A percentile compares a stretch with the other conserved stretches of the same genome.
Conservation (phyloP, 345 rosid species). For the Lagerstroemia speciosa region DNA sequence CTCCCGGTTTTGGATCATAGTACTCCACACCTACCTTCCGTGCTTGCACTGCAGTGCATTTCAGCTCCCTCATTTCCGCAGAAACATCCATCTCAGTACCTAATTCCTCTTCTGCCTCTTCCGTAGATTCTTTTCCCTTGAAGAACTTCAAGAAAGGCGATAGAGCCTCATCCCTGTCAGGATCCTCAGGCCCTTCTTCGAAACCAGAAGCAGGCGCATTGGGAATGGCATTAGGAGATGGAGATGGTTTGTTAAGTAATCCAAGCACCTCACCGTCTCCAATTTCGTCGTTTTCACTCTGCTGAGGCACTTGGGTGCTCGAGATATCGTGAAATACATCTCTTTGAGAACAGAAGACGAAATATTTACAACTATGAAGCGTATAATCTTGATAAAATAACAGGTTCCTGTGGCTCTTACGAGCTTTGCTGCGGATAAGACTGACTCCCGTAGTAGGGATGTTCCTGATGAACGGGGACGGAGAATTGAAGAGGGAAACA, state of each 20-base stretch:
- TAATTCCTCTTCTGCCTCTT: slow-evolving; percentile 16
- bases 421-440: background rate
- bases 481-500: background rate
- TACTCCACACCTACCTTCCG: slow-evolving; percentile 55
- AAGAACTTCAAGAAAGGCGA: slow-evolving; percentile 81
- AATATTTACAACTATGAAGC: background rate
- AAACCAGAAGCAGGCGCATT: slow-evolving; percentile 22
- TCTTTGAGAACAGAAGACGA: slow-evolving; percentile 1
- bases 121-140: slow-evolving; percentile 36
- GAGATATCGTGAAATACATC: slow-evolving; percentile 7
- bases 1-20: slow-evolving; percentile 75
- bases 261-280: slow-evolving; percentile 41
- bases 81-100: slow-evolving; percentile 17
- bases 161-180: slow-evolving; percentile 50
- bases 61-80: slow-evolving; percentile 9
- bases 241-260: slow-evolving; percentile 57
- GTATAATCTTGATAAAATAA: background rate
- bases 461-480: background rate
- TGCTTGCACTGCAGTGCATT: slow-evolving; percentile 17
- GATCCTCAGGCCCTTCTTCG: slow-evolving; percentile 19
- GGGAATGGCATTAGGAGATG: slow-evolving; percentile 24
- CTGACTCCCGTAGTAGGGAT: background rate
- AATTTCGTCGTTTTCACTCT: background rate
- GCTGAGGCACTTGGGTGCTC: background rate
- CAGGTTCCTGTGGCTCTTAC: background rate